Evolutionary conservation across 371 early-diverging fungal species (phyloP).

Genomic region (Mucor velutinosus): DNA sequence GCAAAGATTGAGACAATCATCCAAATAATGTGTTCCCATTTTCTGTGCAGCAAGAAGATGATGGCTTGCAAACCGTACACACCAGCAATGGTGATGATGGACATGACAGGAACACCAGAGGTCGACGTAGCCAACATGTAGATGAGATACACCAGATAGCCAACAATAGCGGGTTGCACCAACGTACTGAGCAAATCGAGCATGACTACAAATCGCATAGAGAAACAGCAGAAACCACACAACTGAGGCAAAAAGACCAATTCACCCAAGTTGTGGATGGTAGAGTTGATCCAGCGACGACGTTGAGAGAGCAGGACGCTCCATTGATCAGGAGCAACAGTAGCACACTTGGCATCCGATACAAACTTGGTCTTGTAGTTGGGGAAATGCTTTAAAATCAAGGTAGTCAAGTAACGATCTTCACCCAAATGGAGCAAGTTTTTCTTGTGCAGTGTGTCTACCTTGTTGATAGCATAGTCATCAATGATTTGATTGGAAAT

Average conservation of each 20-base stretch:
- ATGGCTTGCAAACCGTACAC: constrained; percentile 82
- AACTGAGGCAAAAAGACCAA: constrained; percentile 84
- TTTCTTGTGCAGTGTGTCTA: constrained; percentile 97
- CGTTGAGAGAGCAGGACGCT: constrained; percentile 94
- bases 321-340: constrained; percentile 96
- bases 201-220: constrained; percentile 95
- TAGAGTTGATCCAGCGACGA: constrained; percentile 99
- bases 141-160: constrained; percentile 76
- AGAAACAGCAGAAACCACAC: constrained; percentile 96
- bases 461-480: constrained; percentile 94
- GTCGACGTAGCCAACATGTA: constrained; percentile 46
- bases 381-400: constrained; percentile 99
- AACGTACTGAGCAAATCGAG: constrained; percentile 90
- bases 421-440: constrained; percentile 85
- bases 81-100: constrained; percentile 68
- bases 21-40: constrained; percentile 94
- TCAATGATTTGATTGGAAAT: constrained; percentile 87
- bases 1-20: constrained; percentile 89
- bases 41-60: constrained; percentile 78
- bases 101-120: constrained; percentile 51
- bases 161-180: constrained; percentile 88
- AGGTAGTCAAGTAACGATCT: constrained; percentile 95
- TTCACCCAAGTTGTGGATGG: constrained; percentile 95
- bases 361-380: constrained; percentile 96
- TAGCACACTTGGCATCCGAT: constrained; percentile 94